These are phyloP conservation scores for Plectranthus barbatus DNA, from an alignment of 257 asterid species.

Conservation along the genomic window DNA sequence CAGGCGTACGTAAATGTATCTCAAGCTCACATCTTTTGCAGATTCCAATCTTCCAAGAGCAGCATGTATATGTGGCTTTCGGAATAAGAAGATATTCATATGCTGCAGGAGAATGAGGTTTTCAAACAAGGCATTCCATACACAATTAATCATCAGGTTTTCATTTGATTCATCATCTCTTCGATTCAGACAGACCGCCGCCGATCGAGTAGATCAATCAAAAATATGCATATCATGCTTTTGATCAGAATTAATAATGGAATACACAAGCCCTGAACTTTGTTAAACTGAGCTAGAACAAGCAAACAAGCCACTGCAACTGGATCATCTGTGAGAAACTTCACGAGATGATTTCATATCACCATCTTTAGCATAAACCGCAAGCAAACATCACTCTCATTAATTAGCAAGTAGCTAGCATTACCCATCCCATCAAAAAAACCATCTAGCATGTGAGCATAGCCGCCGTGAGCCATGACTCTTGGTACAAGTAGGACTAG, in stretches of 20 bases:
- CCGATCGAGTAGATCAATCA: slow-evolving; percentile 54
- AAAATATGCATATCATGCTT: slow-evolving; percentile 61
- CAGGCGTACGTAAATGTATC: too few relatives aligned
- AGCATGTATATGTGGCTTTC: slow-evolving; percentile 29
- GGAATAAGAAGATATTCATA: slow-evolving; percentile 39
- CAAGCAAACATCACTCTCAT: slow-evolving; percentile 26
- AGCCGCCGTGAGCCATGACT: too few relatives aligned
- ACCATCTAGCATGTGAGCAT: too few relatives aligned
- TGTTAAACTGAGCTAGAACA: slow-evolving; percentile 45
- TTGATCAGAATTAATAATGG: slow-evolving; percentile 34
- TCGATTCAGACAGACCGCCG: slow-evolving; percentile 42
- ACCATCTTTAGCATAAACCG: slow-evolving; percentile 9
- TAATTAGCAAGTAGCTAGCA: slow-evolving; percentile 53
- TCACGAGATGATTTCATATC: slow-evolving; percentile 47
- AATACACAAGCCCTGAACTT: slow-evolving; percentile 47
- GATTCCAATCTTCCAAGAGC: slow-evolving; percentile 51
- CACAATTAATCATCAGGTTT: slow-evolving; percentile 30
- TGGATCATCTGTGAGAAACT: slow-evolving; percentile 48
- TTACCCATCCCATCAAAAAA: slow-evolving; percentile 43
- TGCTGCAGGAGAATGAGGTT: slow-evolving; percentile 33
- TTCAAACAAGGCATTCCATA: slow-evolving; percentile 55
- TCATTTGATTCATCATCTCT: slow-evolving; percentile 37
- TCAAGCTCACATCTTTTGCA: slow-evolving; percentile 44
- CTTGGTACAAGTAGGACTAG: too few relatives aligned
- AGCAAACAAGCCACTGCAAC: slow-evolving; percentile 44